Evolutionary conservation across 2,329 filamentous ascomycete species (phyloP).

Genomic region (Fusarium anguioides): DNA sequence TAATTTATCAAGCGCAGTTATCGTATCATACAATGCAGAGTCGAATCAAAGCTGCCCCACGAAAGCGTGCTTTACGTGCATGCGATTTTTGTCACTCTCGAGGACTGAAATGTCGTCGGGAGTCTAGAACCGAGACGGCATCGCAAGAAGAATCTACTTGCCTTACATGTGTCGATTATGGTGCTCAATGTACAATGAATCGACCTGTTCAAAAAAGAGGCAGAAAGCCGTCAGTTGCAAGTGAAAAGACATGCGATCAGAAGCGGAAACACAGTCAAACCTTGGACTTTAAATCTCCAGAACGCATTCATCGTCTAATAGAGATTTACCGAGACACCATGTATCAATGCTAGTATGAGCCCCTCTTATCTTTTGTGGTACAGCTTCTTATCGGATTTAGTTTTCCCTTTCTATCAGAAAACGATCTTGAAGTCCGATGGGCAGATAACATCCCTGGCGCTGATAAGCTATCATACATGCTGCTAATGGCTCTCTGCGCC

Average conservation of each 20-base stretch:
- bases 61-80: neutral
- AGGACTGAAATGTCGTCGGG: neutral
- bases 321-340: slow-evolving; percentile 2
- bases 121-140: neutral
- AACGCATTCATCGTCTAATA: neutral
- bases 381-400: neutral
- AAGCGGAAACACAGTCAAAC: accelerated
- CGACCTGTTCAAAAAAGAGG: neutral
- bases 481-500: neutral
- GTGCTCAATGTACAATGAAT: neutral
- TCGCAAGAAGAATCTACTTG: neutral
- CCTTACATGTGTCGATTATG: neutral
- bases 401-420: slow-evolving; percentile 1
- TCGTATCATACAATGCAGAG: neutral
- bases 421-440: neutral
- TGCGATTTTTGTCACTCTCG: slow-evolving; percentile 7
- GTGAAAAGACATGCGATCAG: neutral
- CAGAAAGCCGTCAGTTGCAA: neutral
- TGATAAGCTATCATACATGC: neutral
- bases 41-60: neutral
- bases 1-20: neutral
- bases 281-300: neutral
- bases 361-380: accelerated
- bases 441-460: neutral
- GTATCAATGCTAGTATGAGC: slow-evolving; percentile 1